Evolutionary conservation across 192 early-diverging fungal genomes (phyloP).

Genomic region (Globomyces pollinis-pini): DNA sequence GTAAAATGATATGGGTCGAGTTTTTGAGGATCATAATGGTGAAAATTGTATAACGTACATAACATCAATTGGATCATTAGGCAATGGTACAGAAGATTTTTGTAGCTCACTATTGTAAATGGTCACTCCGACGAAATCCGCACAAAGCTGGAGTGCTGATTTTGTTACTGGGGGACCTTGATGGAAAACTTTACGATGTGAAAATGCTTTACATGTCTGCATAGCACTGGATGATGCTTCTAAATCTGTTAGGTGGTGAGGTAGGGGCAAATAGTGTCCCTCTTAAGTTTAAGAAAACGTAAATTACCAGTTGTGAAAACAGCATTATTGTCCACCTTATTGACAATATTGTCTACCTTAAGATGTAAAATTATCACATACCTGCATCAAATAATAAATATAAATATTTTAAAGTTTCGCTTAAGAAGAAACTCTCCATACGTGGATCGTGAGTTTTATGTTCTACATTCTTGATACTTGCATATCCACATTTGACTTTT

Average conservation of each 20-base stretch:
- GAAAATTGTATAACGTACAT: slow-evolving; percentile 1
- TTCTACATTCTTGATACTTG: slow-evolving; percentile 56
- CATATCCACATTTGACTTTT: slow-evolving; percentile 76
- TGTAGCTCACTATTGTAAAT: not conserved
- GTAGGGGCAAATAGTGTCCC: slow-evolving; percentile 48
- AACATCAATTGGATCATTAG: not conserved
- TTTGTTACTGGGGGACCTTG: not conserved
- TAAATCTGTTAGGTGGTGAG: not conserved
- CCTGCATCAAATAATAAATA: slow-evolving; percentile 87
- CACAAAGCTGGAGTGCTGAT: not conserved
- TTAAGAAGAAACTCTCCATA: slow-evolving; percentile 93
- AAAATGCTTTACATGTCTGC: not conserved
- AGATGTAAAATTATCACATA: slow-evolving; percentile 24
- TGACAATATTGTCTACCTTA: slow-evolving; percentile 9
- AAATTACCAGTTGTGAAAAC: slow-evolving; percentile 5
- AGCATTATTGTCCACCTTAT: not conserved
- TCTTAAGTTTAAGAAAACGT: slow-evolving; percentile 31
- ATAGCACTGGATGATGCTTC: not conserved
- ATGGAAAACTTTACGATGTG: not conserved
- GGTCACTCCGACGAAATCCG: not conserved
- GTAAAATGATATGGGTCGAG: not conserved
- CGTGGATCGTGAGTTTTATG: slow-evolving; percentile 62
- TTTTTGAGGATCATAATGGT: not conserved
- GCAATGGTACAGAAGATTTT: not conserved
- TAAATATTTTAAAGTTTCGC: slow-evolving; percentile 95